Percentiles rank a stretch among this genome's conserved stretches.
Evolutionary conservation across 2,329 filamentous ascomycete genomes (phyloP).

Genomic region (Leptographium wingfieldii): DNA sequence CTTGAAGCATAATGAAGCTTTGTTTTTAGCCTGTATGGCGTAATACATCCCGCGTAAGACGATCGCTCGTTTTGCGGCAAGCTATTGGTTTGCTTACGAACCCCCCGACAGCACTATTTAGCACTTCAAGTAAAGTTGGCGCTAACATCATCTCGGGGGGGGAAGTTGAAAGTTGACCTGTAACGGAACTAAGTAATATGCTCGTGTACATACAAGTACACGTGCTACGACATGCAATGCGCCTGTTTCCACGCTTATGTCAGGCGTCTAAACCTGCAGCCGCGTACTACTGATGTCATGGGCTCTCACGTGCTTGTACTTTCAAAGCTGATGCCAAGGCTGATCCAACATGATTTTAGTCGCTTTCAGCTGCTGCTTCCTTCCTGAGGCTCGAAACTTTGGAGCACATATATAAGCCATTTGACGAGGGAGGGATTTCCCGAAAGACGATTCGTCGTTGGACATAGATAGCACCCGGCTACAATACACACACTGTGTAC

Average conservation of each 20-base stretch:
- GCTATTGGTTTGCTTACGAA: neutral
- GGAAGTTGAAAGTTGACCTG: neutral
- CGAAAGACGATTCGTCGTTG: neutral
- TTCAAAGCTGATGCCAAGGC: too few relatives aligned
- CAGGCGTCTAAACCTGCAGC: too few relatives aligned
- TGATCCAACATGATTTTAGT: neutral
- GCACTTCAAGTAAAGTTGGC: neutral
- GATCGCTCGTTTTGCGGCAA: neutral
- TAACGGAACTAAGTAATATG: neutral
- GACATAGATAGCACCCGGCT: neutral
- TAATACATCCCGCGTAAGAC: neutral
- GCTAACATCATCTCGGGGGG: neutral
- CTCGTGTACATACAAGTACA: neutral
- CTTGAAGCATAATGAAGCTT: neutral
- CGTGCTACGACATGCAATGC: too few relatives aligned
- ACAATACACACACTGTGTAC: too few relatives aligned
- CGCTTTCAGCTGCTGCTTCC: neutral
- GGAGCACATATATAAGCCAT: too few relatives aligned
- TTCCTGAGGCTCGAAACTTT: neutral
- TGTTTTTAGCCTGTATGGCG: neutral
- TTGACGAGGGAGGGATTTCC: neutral
- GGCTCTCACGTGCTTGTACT: too few relatives aligned
- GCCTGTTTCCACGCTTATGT: too few relatives aligned
- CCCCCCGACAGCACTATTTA: neutral
- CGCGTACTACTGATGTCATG: too few relatives aligned